phyloP scores from a whole-genome alignment of 2,329 filamentous ascomycete genomes.

The Paraphaeosphaeria sporulosa region DNA sequence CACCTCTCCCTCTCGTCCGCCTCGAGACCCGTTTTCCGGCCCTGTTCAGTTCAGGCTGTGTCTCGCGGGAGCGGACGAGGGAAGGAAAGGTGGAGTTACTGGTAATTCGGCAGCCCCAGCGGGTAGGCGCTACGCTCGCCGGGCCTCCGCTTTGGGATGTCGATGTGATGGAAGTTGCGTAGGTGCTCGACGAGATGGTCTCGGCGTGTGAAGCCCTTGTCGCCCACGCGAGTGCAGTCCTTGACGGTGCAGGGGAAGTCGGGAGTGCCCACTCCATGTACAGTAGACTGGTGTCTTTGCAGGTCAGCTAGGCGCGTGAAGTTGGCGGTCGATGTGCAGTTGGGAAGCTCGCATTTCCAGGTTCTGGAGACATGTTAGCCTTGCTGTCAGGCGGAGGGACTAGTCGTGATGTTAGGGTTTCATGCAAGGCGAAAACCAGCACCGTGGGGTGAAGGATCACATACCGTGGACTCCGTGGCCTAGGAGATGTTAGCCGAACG shows the following conservation, averaged over 20 bases:
- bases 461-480: conserved; percentile 12
- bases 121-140: conserved; percentile 43
- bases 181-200: conserved; percentile 67
- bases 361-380: conserved; percentile 26
- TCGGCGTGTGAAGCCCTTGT: conserved; percentile 61
- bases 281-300: conserved; percentile 46
- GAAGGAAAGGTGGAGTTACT: conserved; percentile 16
- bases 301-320: conserved; percentile 47
- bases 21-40: conserved; percentile 15
- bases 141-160: conserved; percentile 51
- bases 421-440: conserved; percentile 6
- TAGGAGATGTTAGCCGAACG: conserved; percentile 1
- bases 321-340: conserved; percentile 42
- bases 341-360: conserved; percentile 40
- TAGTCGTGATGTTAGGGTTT: background rate
- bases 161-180: conserved; percentile 62
- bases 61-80: background rate
- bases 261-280: conserved; percentile 39
- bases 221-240: conserved; percentile 39
- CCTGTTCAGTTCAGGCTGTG: conserved; percentile 14
- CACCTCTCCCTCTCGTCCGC: conserved; percentile 16
- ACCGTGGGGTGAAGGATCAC: conserved; percentile 2
- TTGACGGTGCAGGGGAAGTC: conserved; percentile 43
- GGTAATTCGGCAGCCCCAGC: conserved; percentile 27
- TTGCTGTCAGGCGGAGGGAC: background rate